A percentile compares a stretch with the other conserved stretches of the same genome.
Evolutionary conservation across 768 basidiomycete genomes (phyloP).

Genomic region (Boletus reticuloceps): DNA sequence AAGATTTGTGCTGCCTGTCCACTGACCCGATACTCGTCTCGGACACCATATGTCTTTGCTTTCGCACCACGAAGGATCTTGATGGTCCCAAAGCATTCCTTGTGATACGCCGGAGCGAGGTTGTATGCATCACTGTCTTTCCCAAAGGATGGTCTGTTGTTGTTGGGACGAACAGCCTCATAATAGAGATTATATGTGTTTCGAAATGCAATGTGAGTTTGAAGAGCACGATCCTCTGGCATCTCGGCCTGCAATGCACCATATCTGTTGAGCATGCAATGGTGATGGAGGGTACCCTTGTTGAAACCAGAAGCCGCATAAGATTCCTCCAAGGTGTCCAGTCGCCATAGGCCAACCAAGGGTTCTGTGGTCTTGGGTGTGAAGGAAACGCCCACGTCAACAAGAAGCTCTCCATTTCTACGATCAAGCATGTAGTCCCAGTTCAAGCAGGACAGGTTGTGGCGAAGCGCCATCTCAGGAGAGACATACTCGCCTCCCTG

Average conservation of each 20-base stretch:
- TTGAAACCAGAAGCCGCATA: too few relatives aligned
- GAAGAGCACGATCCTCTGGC: not conserved
- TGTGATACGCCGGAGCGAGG: not conserved
- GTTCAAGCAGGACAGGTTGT: not conserved
- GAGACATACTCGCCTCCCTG: not conserved
- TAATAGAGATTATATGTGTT: conserved; percentile 19
- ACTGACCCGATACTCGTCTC: not conserved
- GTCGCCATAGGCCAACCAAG: too few relatives aligned
- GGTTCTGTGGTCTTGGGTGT: not conserved
- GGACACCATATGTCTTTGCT: not conserved
- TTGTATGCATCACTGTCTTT: not conserved
- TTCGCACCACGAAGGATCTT: not conserved
- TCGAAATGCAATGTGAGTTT: conserved; percentile 11
- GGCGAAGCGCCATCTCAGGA: not conserved
- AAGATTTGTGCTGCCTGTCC: not conserved
- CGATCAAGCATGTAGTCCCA: conserved; percentile 7
- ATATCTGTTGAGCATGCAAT: too few relatives aligned
- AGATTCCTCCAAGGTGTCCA: too few relatives aligned
- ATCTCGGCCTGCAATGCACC: not conserved
- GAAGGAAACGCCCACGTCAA: not conserved
- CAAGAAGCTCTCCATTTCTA: not conserved
- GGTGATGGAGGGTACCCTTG: too few relatives aligned
- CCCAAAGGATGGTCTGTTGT: not conserved
- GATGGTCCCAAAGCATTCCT: not conserved
- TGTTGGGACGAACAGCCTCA: conserved; percentile 4